phyloP scores from a whole-genome alignment of 345 rosid genomes.

The Cardamine occulta region DNA sequence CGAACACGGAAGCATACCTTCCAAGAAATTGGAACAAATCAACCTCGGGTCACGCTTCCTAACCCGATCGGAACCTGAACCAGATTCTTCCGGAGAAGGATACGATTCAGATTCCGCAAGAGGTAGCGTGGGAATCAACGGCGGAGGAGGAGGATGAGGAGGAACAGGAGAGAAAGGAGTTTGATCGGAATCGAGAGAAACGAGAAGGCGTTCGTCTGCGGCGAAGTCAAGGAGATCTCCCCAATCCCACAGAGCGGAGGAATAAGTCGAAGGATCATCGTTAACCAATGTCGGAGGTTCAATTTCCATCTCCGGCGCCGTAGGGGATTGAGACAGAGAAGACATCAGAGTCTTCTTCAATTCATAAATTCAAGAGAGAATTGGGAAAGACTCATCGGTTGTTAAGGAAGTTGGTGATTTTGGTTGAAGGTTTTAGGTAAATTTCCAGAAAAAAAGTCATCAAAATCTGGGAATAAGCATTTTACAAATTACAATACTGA shows the following conservation, averaged over 20 bases:
- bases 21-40: conserved; percentile 81
- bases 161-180: conserved; percentile 22
- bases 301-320: conserved; percentile 47
- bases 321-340: conserved; percentile 38
- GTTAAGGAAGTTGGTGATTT: conserved; percentile 43
- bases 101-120: conserved; percentile 37
- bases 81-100: conserved; percentile 32
- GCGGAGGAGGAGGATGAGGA: conserved; percentile 36
- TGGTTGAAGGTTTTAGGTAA: conserved; percentile 42
- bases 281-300: conserved; percentile 44
- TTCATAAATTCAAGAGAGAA: conserved; percentile 20
- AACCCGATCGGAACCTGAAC: conserved; percentile 49
- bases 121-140: conserved; percentile 28
- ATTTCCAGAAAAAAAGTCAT: conserved; percentile 21
- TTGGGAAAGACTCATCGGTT: conserved; percentile 28
- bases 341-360: conserved; percentile 26
- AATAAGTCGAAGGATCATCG: conserved; percentile 47
- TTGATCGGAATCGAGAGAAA: conserved; percentile 50
- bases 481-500: background rate
- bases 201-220: conserved; percentile 58
- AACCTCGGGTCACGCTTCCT: conserved; percentile 94
- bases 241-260: conserved; percentile 80
- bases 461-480: conserved; percentile 8
- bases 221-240: conserved; percentile 80
- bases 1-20: conserved; percentile 82